Evolutionary conservation across 2,329 filamentous ascomycete genomes (phyloP), one percentile per base, ranked within the genome.

Genomic region (Bipolaris oryzae): DNA sequence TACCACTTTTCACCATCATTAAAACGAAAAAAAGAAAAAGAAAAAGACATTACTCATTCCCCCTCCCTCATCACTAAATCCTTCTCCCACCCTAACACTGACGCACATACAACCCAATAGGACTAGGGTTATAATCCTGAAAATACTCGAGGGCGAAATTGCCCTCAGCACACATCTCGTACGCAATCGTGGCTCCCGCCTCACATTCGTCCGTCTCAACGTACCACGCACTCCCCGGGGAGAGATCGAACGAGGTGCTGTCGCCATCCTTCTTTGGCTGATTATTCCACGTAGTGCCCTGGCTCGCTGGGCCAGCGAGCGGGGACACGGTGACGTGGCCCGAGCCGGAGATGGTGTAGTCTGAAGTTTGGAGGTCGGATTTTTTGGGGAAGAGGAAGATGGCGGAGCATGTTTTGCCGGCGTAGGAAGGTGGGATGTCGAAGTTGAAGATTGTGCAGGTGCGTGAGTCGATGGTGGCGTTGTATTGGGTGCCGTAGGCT

Each of bases 371-470:
- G n/a, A 89, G 82, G 33, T 87, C 74, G 15, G 78, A 66, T 59
- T 84, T 74, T 48, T 78, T 63, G 10, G 88, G 88, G 75, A 89
- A 84, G 42, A 89, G 78, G 82, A 90, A 90, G 54, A 87, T 77
- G 7, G 90, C 77, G 53, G 80, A 83, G 77, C 88, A 91, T 6
- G 77, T 84, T 75, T 85, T 84, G 63, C 84, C 85, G 7, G 77
- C 64, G 64, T 85, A 81, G 5, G 76, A 74, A 3, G 74, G 60
- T 1, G 84, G 84, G 41, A 90, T 84, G 68, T 89, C 86, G 75
- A 90, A 90, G 78, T 89, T 89, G 82, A 88, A 90, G 68, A 89
- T 82, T 11, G 83, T 82, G 11, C 82, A 83, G 35, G 88, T 78
- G 33, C 59, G 48, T 21, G 46, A 56, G 44, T 57, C 46, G 31